A percentile compares a stretch with the other conserved stretches of the same genome.
These are phyloP conservation scores for Gautieria morchelliformis DNA, from an alignment of 768 basidiomycete genomes.

Conservation along the genomic window DNA sequence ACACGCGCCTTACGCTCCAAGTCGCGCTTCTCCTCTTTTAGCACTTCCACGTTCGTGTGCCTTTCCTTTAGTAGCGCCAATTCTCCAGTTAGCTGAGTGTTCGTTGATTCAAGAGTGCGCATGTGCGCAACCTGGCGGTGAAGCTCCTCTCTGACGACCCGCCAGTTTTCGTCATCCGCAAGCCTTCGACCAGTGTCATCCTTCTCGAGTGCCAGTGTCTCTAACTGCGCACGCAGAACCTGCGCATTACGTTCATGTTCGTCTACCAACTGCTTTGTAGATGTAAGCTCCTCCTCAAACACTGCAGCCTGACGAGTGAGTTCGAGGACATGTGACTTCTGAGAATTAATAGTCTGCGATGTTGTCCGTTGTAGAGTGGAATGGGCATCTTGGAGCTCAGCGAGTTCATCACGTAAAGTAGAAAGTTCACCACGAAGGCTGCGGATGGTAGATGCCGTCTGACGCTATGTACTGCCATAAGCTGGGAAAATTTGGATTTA, in stretches of 20 bases:
- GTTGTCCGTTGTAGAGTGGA: constrained; percentile 38
- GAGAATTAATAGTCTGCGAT: constrained; percentile 38
- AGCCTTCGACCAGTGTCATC: constrained; percentile 4
- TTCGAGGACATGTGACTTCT: constrained; percentile 42
- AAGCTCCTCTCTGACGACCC: constrained; percentile 57
- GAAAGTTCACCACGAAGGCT: constrained; percentile 39
- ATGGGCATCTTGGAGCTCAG: constrained; percentile 52
- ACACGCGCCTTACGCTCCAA: constrained; percentile 44
- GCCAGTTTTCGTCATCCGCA: constrained; percentile 48
- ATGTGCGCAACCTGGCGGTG: constrained; percentile 55
- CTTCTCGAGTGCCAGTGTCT: constrained; percentile 6
- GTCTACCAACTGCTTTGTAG: constrained; percentile 24
- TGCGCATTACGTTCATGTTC: constrained; percentile 26
- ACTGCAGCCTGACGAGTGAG: constrained; percentile 35
- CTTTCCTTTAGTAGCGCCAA: constrained; percentile 43
- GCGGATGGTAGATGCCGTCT: constrained; percentile 42
- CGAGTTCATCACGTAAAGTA: constrained; percentile 44
- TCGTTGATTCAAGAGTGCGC: constrained; percentile 48
- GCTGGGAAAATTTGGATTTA: background rate
- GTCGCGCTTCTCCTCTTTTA: constrained; percentile 64
- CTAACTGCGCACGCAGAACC: background rate
- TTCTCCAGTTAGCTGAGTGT: constrained; percentile 46
- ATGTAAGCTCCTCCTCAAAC: constrained; percentile 34
- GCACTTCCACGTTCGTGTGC: constrained; percentile 53
- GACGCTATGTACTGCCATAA: constrained; percentile 26